Evolutionary conservation across 2,329 filamentous ascomycete genomes (phyloP).

Genomic region (Boeremia exigua): DNA sequence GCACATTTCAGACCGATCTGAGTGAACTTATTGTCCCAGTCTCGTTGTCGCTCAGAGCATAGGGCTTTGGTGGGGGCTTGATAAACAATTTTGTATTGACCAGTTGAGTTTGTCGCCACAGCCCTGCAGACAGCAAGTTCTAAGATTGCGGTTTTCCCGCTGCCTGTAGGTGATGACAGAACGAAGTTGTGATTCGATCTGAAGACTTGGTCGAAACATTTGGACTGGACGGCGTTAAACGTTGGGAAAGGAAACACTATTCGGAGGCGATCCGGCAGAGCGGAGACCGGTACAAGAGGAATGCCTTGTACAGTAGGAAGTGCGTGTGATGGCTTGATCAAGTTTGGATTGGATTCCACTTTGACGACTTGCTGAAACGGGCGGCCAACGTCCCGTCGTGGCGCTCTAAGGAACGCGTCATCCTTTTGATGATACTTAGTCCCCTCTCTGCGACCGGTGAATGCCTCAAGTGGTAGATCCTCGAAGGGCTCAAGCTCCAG

Average conservation of each 20-base stretch:
- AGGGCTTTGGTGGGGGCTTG: constrained; percentile 85
- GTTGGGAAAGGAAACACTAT: constrained; percentile 73
- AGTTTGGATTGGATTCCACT: background rate
- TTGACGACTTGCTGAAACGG: background rate
- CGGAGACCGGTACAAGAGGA: constrained; percentile 62
- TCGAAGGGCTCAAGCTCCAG: background rate
- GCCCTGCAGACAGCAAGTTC: constrained; percentile 83
- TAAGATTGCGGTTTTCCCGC: constrained; percentile 82
- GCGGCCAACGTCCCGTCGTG: background rate
- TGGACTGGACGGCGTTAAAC: constrained; percentile 85
- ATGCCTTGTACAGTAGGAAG: constrained; percentile 63
- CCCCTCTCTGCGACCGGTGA: background rate
- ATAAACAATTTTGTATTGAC: constrained; percentile 80
- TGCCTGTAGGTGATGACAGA: constrained; percentile 81
- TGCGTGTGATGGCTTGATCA: constrained; percentile 4
- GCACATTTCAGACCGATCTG: constrained; percentile 71
- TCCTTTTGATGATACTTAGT: background rate
- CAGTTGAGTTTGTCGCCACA: constrained; percentile 61
- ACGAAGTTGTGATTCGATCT: constrained; percentile 76
- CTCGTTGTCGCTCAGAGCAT: constrained; percentile 75
- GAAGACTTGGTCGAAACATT: constrained; percentile 73
- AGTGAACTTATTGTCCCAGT: constrained; percentile 79
- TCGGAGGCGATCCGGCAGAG: constrained; percentile 72
- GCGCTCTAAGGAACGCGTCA: background rate
- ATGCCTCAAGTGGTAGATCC: background rate